Evolutionary conservation across 2,329 filamentous ascomycete species (phyloP), one percentile per base, ranked within the genome.

Genomic region (Nothomitra cinnamomea): DNA sequence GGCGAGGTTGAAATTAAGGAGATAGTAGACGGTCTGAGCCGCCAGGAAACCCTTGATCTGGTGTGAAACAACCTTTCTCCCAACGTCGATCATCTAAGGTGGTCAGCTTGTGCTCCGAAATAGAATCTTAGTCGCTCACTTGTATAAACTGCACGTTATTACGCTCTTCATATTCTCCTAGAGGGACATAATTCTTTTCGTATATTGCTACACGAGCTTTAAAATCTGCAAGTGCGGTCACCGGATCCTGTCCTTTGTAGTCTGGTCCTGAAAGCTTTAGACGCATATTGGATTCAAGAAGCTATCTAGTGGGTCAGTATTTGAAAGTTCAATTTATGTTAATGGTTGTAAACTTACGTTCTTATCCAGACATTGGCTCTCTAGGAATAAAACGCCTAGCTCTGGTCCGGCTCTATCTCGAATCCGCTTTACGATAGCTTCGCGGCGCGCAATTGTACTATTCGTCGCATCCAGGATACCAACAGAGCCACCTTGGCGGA

Each of bases 401-500:
- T 82, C 79, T 56, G 86, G 85, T 1, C 90, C 88, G 60, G 94
- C 90, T 52, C 86, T 79, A 52, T 81, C 72, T 61, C 86, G 85
- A 62, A 96, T 87, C 59, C 80, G 84, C 56, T 90, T 78, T 61
- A 94, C 87, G 54, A 98, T 78, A 24, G 85, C 76, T 67, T 90
- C 82, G 51, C 92, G 80, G 38, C 92, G 83, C 58, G 87, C 78
- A 51, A 94, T 76, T 0, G 92, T 98, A 70, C 89, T 95, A 70
- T 98, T 98, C 6, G 92, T 98, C 6, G 92, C 92, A 68, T 98
- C 92, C 12, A 98, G 78, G 58, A 98, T 96, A 38, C 92, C 92
- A 8, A 96, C 87, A 28, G 88, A 86, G 48, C 92, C 92, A 25
- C 84, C 87, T 53, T 82, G 75, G 22, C 82, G 74, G 35, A 96